Evolutionary conservation across 306 rosid genomes (phyloP).

Genomic region (Erythrophleum fordii): DNA sequence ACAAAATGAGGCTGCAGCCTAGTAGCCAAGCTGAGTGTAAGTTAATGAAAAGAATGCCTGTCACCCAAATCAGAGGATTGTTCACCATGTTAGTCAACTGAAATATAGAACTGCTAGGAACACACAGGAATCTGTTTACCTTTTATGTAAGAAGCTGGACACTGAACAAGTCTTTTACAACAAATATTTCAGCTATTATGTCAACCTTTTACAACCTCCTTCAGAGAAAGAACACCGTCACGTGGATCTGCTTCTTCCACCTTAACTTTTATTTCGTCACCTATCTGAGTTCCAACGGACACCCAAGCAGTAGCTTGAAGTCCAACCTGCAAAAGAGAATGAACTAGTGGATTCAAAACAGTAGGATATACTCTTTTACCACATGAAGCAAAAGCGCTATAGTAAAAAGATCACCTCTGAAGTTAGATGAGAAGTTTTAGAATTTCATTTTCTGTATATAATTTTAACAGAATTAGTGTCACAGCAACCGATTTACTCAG

Average conservation of each 20-base stretch:
- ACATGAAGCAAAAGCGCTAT: slow-evolving; percentile 8
- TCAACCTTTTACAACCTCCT: slow-evolving; percentile 64
- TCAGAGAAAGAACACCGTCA: slow-evolving; percentile 72
- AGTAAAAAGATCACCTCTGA: not conserved
- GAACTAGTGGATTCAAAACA: slow-evolving; percentile 17
- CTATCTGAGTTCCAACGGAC: slow-evolving; percentile 72
- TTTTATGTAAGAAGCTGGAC: slow-evolving; percentile 14
- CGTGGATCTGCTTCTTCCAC: slow-evolving; percentile 92
- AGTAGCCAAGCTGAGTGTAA: slow-evolving; percentile 7
- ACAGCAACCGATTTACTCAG: not conserved
- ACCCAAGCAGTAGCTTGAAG: slow-evolving; percentile 81
- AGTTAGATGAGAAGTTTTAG: slow-evolving; percentile 12
- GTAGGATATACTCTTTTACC: not conserved
- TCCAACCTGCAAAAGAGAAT: slow-evolving; percentile 73
- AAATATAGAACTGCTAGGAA: not conserved
- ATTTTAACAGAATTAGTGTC: not conserved
- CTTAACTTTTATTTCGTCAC: slow-evolving; percentile 79
- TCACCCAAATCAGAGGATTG: not conserved
- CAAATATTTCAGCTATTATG: slow-evolving; percentile 16
- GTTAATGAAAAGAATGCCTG: slow-evolving; percentile 4
- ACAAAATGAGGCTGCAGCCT: not conserved
- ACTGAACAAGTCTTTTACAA: not conserved
- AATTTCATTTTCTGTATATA: not conserved
- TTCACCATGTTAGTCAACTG: not conserved
- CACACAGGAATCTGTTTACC: slow-evolving; percentile 29